Base-by-base conservation (phyloP, 345 rosid species). In the Gossypium raimondii region DNA sequence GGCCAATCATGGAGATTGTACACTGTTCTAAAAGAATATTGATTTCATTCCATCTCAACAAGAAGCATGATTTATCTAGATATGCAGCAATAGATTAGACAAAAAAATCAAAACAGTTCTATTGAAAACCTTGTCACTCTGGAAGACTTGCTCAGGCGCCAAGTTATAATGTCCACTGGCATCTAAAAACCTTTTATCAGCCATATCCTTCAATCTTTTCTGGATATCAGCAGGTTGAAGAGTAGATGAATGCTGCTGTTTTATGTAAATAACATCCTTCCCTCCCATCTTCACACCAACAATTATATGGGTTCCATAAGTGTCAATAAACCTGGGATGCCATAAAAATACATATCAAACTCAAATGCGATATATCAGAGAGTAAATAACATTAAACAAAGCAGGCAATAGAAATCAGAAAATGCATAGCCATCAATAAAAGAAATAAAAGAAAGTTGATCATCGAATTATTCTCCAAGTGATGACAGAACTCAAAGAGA, bases 201-300 rank as follows among this genome's bases (percentile, higher is more conserved):
- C 93, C 83, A 87, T 87, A 47, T 87, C 89, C 79, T 87, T 86
- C 72, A 90, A 66, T 73, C 83, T 82, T 81, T 81, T 87, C 73
- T 90, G 96, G 52, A 89, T 74, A 82, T 87, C 93, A 75, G 84
- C 86, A 61, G 92, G 85, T 78, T 80, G 86, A 70, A 89, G 84
- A 70, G 55, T 76, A 59, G 96, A 86, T 1, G 93, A 85, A 78
- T 89, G 93, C 72, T 81, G 91, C 70, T 90, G 93, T 64, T 90
- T 90, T 76, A 86, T 69, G 75, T 84, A 87, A 73, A 90, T 82
- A 38, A 90, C 96, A 78, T 90, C 95, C 85, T 90, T 89, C 75
- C 93, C 95, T 69, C 95, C 95, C 95, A 89, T 87, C 85, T 90
- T 87, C 73, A 90, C 84, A 53, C 90, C 86, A 83, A 86, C 89